Conservation (phyloP, 2,329 filamentous ascomycete genomes). For the Xylaria sp. region DNA sequence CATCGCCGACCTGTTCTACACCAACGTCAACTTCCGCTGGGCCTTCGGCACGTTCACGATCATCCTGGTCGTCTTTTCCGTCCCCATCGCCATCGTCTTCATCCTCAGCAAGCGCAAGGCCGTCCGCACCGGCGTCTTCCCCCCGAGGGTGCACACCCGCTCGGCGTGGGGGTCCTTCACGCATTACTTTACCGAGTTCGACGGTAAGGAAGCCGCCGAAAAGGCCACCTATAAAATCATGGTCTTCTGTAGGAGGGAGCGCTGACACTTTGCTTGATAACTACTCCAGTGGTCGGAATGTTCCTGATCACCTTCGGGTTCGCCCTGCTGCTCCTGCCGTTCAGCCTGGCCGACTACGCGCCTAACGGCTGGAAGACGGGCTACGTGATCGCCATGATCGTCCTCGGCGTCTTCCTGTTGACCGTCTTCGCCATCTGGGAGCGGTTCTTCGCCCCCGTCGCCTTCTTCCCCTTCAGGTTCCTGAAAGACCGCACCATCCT, state of each 20-base stretch:
- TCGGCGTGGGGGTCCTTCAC: slow-evolving; percentile 50
- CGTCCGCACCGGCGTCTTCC: slow-evolving; percentile 49
- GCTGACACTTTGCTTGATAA: not conserved
- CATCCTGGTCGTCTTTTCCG: slow-evolving; percentile 55
- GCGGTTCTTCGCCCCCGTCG: slow-evolving; percentile 55
- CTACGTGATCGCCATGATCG: slow-evolving; percentile 50
- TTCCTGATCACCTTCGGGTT: slow-evolving; percentile 55
- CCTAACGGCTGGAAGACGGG: slow-evolving; percentile 44
- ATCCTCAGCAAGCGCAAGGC: slow-evolving; percentile 49
- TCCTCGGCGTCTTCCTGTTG: slow-evolving; percentile 53
- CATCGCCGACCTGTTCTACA: slow-evolving; percentile 45
- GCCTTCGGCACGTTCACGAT: slow-evolving; percentile 66
- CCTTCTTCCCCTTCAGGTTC: slow-evolving; percentile 59
- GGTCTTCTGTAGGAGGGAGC: not conserved
- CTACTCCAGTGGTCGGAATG: slow-evolving; percentile 47
- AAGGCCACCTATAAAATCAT: not conserved
- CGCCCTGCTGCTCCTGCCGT: slow-evolving; percentile 55
- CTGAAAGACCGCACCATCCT: slow-evolving; percentile 52
- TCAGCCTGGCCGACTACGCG: slow-evolving; percentile 41
- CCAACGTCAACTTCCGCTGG: slow-evolving; percentile 46
- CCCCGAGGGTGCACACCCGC: slow-evolving; percentile 39
- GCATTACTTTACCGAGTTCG: slow-evolving; percentile 62
- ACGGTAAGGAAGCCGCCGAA: slow-evolving; percentile 45
- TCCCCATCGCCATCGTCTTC: slow-evolving; percentile 42
- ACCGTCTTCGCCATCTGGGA: slow-evolving; percentile 58